Conservation (phyloP, 2,329 filamentous ascomycete species). For the Magnaporthales sp. region DNA sequence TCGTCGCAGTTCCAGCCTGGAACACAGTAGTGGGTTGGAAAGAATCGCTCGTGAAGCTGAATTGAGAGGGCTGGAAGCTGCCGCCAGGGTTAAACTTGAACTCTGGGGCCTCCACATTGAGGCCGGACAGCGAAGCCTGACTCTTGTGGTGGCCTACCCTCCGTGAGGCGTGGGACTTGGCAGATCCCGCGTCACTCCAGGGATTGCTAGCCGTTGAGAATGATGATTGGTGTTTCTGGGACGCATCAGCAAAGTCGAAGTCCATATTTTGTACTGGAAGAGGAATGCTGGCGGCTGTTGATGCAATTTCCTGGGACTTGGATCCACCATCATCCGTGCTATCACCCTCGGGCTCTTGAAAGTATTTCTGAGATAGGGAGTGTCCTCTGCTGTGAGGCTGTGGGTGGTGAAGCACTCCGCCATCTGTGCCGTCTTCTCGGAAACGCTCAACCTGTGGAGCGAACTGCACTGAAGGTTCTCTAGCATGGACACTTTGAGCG, state of each 20-base stretch:
- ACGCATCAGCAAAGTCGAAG: not conserved
- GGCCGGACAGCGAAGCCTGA: conserved; percentile 64
- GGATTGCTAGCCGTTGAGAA: conserved; percentile 53
- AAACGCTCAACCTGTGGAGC: conserved; percentile 38
- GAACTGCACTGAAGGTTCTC: conserved; percentile 39
- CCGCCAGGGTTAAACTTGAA: conserved; percentile 66
- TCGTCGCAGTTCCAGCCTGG: conserved; percentile 22
- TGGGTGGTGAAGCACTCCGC: conserved; percentile 58
- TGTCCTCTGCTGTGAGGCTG: conserved; percentile 67
- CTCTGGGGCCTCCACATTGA: conserved; percentile 84
- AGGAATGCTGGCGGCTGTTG: not conserved
- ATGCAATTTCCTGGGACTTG: not conserved
- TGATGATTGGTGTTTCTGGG: conserved; percentile 36
- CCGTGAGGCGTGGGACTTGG: conserved; percentile 26
- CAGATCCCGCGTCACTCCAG: conserved; percentile 44
- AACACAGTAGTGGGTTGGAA: conserved; percentile 40
- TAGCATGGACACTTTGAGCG: conserved; percentile 22
- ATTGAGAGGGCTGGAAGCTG: conserved; percentile 40
- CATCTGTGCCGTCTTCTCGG: conserved; percentile 42
- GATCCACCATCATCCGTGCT: conserved; percentile 8
- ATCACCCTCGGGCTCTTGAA: conserved; percentile 44
- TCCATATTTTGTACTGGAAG: not conserved
- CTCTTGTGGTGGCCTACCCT: conserved; percentile 57
- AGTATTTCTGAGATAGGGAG: conserved; percentile 60
- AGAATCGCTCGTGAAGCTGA: conserved; percentile 35